A percentile compares a stretch with the other conserved stretches of the same genome.
Conservation (phyloP, 1,139 yeast species). For the Protomyces pachydermus region DNA sequence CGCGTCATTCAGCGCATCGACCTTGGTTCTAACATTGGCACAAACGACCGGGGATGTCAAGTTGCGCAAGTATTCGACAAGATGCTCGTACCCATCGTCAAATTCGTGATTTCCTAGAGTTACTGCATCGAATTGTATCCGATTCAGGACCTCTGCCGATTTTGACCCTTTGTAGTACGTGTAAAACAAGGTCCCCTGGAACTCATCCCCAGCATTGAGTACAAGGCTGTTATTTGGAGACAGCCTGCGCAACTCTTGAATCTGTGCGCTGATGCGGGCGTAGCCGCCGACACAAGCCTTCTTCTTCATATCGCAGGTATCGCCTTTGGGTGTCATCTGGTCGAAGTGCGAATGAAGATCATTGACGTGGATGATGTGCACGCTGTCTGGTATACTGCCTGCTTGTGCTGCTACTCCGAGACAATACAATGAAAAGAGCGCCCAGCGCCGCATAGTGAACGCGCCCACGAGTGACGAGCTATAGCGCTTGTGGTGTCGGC, state of each 20-base stretch:
- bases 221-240: constrained; percentile 14
- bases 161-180: constrained; percentile 22
- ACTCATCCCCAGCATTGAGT: constrained; percentile 25
- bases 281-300: constrained; percentile 17
- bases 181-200: constrained; percentile 24
- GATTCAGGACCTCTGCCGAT: constrained; percentile 19
- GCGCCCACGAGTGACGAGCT: background rate
- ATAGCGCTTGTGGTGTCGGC: background rate
- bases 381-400: background rate
- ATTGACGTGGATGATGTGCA: constrained; percentile 21
- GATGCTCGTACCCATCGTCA: constrained; percentile 25
- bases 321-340: constrained; percentile 16
- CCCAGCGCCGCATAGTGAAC: background rate
- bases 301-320: background rate
- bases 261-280: constrained; percentile 18
- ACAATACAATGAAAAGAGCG: background rate
- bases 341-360: constrained; percentile 24
- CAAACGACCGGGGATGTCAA: constrained; percentile 22
- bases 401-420: background rate
- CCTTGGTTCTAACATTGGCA: constrained; percentile 17
- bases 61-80: constrained; percentile 14
- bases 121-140: constrained; percentile 14
- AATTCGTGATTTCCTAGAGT: constrained; percentile 26
- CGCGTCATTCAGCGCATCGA: constrained; percentile 1
- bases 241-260: constrained; percentile 3